These are phyloP conservation scores for Arxiozyma heterogenica DNA, from an alignment of 1,139 yeast genomes.

Conservation along the genomic window DNA sequence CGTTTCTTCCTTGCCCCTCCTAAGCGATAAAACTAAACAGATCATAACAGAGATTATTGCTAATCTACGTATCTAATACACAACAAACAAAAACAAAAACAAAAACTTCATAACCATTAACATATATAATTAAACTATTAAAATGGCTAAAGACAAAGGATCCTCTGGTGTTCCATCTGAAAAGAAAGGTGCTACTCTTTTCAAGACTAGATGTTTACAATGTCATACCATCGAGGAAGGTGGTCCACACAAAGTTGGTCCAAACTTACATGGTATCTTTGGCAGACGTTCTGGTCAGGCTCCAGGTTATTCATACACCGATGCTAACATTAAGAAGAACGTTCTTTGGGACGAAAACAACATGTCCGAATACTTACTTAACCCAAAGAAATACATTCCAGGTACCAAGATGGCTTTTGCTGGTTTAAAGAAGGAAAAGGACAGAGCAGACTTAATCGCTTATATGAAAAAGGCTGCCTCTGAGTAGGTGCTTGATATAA, in stretches of 20 bases:
- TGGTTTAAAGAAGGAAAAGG: conserved; percentile 98
- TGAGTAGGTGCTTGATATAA: neutral
- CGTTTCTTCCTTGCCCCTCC: neutral
- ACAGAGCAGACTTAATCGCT: conserved; percentile 92
- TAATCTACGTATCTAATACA: too few relatives aligned
- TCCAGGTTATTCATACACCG: conserved; percentile 91
- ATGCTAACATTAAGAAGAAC: conserved; percentile 96
- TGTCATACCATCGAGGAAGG: conserved; percentile 96
- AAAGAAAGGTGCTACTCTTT: conserved; percentile 96
- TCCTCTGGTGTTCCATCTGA: conserved; percentile 38
- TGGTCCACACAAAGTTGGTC: conserved; percentile 98
- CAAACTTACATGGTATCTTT: conserved; percentile 90
- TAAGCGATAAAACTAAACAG: too few relatives aligned
- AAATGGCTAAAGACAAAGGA: conserved; percentile 35
- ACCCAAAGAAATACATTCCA: conserved; percentile 99
- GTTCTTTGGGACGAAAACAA: conserved; percentile 81
- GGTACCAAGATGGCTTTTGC: conserved; percentile 99
- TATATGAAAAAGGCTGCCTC: conserved; percentile 69
- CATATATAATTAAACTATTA: conserved; percentile 4
- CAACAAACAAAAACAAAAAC: neutral
- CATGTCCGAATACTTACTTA: conserved; percentile 91
- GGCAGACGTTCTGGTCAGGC: conserved; percentile 92
- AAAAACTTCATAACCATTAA: neutral
- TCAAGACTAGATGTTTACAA: conserved; percentile 98
- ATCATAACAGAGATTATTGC: too few relatives aligned